Evolutionary conservation across 805 yeast species (phyloP).

Genomic region (Vanderwaltozyma verrucispora): DNA sequence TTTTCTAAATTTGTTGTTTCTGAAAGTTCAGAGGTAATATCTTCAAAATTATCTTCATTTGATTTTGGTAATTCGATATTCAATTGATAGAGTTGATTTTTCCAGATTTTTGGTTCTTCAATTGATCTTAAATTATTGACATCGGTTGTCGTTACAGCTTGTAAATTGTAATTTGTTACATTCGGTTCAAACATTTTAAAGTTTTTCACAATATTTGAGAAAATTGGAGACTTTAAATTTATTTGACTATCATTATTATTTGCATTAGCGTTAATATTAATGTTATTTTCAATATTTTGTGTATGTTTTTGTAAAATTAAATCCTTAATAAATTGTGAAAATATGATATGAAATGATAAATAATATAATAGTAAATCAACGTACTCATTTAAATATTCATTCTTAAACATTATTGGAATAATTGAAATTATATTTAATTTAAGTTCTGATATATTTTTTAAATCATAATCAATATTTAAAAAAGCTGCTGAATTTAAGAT

Average conservation of each 20-base stretch:
- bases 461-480: no score
- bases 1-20: constrained; percentile 24
- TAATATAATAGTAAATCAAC: constrained; percentile 6
- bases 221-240: constrained; percentile 7
- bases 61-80: not conserved
- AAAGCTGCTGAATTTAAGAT: not conserved
- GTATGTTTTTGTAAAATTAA: not conserved
- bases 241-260: not conserved
- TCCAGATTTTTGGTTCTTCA: not conserved
- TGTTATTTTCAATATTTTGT: no score
- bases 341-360: constrained; percentile 24
- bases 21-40: constrained; percentile 6
- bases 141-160: constrained; percentile 17
- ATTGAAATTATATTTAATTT: no score
- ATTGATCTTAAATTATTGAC: not conserved
- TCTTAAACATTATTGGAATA: not conserved
- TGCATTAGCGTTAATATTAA: not conserved
- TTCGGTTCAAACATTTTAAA: constrained; percentile 18
- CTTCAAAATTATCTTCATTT: not conserved
- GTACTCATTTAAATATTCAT: not conserved
- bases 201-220: constrained; percentile 14
- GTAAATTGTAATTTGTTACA: constrained; percentile 14
- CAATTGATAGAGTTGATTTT: constrained; percentile 11
- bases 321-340: constrained; percentile 13
- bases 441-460: no score